Evolutionary conservation across 2,329 filamentous ascomycete species (phyloP), one percentile per base, ranked within the genome.

Genomic region (Verticillium tricorpus): DNA sequence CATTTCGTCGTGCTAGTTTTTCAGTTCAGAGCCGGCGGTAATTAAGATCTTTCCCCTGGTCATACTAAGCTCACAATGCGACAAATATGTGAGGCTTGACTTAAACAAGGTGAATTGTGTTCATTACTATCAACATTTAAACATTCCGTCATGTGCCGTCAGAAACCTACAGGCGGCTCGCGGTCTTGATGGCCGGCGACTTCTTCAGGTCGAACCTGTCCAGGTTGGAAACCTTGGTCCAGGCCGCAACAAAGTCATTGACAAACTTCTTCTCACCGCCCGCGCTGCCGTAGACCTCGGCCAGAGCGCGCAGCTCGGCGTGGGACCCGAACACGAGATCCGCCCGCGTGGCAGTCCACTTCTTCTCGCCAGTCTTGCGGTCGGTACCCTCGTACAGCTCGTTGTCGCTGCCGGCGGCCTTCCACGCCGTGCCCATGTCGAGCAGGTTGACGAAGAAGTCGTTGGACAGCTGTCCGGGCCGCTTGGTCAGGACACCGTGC

Each of bases 391-490:
- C 82, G 74, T 84, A 92, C 56, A 80, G 59, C 69, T 92, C 89
- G 45, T 76, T 72, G 57, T 74, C 76, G n/a, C 68, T 65, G 58
- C 31, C 64, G 62, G 78, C 66, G 39, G 57, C 77, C 50, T 76
- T 76, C 90, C 90, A 93, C 22, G 76, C 78, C 8, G 84, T 90
- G 74, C 75, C 78, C 69, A 82, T 84, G 72, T 92, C 89, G 32
- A 93, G 83, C 2, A 93, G 81, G 78, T 92, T 92, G 75, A 91
- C 83, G 71, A 93, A 93, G 82, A 91, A 93, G 78, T 93, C 90
- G 76, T 91, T 92, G 71, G 86, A 90, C 68, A 93, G 81, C 69
- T 85, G 76, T 56, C 90, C 90, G 1, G 89, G 88, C 12, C 79
- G 80, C 66, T 82, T 80, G 63, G 90, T 93, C 70, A 93, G 81